Evolutionary conservation across 2,329 filamentous ascomycete genomes (phyloP).

Genomic region (Penicillium italicum): DNA sequence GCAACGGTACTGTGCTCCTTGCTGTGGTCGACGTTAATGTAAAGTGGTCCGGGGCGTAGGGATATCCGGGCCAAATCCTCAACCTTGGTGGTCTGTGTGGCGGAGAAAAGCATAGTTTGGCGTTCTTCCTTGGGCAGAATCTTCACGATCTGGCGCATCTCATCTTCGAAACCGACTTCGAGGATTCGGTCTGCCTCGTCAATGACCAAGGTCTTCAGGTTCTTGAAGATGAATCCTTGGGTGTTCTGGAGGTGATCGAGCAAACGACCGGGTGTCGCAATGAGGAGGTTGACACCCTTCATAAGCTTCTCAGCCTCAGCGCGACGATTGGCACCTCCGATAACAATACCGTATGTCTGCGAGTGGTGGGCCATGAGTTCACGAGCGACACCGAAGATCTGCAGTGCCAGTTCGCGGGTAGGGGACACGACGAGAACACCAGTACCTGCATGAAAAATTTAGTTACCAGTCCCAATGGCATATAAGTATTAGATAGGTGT

Average conservation of each 20-base stretch:
- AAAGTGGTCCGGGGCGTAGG: slow-evolving; percentile 81
- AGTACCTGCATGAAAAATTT: slow-evolving; percentile 50
- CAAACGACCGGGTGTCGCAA: slow-evolving; percentile 87
- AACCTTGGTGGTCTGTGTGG: slow-evolving; percentile 97
- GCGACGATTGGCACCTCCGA: slow-evolving; percentile 85
- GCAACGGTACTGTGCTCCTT: slow-evolving; percentile 90
- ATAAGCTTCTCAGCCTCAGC: slow-evolving; percentile 91
- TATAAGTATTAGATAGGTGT: not conserved
- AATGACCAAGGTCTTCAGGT: slow-evolving; percentile 85
- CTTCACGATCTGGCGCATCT: slow-evolving; percentile 95
- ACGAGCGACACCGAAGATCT: slow-evolving; percentile 91
- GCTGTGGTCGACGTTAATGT: slow-evolving; percentile 92
- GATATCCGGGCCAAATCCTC: slow-evolving; percentile 95
- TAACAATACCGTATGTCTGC: slow-evolving; percentile 93
- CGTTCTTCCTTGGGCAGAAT: slow-evolving; percentile 81
- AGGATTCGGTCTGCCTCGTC: slow-evolving; percentile 96
- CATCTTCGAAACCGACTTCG: slow-evolving; percentile 97
- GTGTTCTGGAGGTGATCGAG: slow-evolving; percentile 95
- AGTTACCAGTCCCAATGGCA: slow-evolving; percentile 4
- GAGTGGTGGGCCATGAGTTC: slow-evolving; percentile 92
- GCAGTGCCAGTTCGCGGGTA: slow-evolving; percentile 87
- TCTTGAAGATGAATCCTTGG: slow-evolving; percentile 84
- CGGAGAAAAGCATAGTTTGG: slow-evolving; percentile 98
- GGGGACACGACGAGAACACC: slow-evolving; percentile 91
- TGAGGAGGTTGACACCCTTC: slow-evolving; percentile 91